These are phyloP conservation scores for Pichia sp. DNA, from an alignment of 1,139 yeast genomes.

Conservation along the genomic window DNA sequence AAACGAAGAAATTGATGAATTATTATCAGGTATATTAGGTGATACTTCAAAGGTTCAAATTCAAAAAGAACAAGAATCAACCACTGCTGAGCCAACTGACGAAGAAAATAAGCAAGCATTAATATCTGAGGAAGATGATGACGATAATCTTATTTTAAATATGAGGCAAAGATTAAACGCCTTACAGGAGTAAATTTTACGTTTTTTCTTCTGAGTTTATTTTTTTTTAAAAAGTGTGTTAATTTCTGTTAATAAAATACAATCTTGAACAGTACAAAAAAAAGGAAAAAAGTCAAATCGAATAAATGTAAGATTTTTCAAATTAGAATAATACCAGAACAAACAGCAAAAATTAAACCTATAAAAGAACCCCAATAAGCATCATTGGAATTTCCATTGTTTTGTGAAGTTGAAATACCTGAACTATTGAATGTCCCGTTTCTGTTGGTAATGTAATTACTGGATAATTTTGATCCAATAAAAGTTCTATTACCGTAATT, in stretches of 20 bases:
- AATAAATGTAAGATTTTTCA: too few species aligned
- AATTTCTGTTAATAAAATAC: too few species aligned
- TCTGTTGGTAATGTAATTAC: constrained; percentile 6
- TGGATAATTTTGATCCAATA: background rate
- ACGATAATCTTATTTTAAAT: constrained; percentile 60
- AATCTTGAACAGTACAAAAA: too few species aligned
- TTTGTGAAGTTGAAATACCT: constrained; percentile 2
- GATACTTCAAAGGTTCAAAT: background rate
- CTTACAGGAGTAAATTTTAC: constrained; percentile 58
- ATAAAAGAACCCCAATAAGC: constrained; percentile 7
- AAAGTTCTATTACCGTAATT: constrained; percentile 1
- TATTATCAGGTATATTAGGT: constrained; percentile 43
- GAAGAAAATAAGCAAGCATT: too few species aligned
- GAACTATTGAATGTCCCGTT: constrained; percentile 3
- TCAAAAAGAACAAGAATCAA: background rate
- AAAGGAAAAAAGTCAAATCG: too few species aligned
- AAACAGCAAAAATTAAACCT: constrained; percentile 10
- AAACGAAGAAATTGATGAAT: constrained; percentile 54
- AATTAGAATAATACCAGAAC: constrained; percentile 10
- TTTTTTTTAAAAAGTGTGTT: background rate
- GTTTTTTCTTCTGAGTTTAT: background rate
- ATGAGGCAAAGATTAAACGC: constrained; percentile 90
- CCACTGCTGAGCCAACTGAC: constrained; percentile 32
- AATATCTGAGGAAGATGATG: constrained; percentile 66
- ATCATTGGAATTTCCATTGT: constrained; percentile 1